Percentiles rank a stretch among this genome's conserved stretches.
Evolutionary conservation across 2,329 filamentous ascomycete genomes (phyloP).

Genomic region (Herpotrichia juniperi): DNA sequence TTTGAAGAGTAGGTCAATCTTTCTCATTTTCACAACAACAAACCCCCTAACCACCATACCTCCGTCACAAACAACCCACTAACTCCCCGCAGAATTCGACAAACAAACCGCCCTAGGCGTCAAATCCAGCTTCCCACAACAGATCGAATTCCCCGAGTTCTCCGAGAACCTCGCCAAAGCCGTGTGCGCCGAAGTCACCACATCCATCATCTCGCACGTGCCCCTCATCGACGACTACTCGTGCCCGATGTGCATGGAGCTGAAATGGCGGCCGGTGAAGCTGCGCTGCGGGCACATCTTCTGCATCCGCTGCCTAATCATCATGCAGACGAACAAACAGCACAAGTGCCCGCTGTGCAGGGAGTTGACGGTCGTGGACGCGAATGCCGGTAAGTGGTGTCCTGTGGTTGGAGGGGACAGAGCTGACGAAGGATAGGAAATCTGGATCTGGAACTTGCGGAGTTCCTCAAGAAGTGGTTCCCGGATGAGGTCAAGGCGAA

Average conservation of each 20-base stretch:
- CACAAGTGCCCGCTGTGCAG: conserved; percentile 78
- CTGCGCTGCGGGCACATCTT: conserved; percentile 78
- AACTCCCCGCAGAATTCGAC: conserved; percentile 70
- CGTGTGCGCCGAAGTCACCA: conserved; percentile 75
- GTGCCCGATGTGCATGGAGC: conserved; percentile 78
- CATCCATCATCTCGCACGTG: conserved; percentile 73
- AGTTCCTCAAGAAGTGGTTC: conserved; percentile 77
- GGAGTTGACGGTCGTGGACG: conserved; percentile 71
- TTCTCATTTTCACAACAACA: not conserved
- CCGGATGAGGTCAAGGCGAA: conserved; percentile 70
- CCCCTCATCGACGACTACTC: conserved; percentile 85
- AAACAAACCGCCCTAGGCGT: conserved; percentile 80
- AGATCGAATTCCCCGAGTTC: conserved; percentile 62
- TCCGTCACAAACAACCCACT: not conserved
- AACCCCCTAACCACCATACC: not conserved
- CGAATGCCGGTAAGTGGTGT: conserved; percentile 64
- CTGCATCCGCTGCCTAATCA: conserved; percentile 82
- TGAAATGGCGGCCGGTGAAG: conserved; percentile 82
- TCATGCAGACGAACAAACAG: conserved; percentile 74
- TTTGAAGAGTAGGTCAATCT: conserved; percentile 70
- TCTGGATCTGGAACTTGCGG: conserved; percentile 71
- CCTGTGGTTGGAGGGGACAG: not conserved
- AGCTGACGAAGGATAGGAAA: conserved; percentile 59
- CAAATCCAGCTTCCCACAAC: conserved; percentile 65
- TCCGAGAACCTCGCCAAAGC: conserved; percentile 74